Evolutionary conservation across 2,329 filamentous ascomycete genomes (phyloP), one percentile per base, ranked within the genome.

Genomic region (Ramularia endophylla): DNA sequence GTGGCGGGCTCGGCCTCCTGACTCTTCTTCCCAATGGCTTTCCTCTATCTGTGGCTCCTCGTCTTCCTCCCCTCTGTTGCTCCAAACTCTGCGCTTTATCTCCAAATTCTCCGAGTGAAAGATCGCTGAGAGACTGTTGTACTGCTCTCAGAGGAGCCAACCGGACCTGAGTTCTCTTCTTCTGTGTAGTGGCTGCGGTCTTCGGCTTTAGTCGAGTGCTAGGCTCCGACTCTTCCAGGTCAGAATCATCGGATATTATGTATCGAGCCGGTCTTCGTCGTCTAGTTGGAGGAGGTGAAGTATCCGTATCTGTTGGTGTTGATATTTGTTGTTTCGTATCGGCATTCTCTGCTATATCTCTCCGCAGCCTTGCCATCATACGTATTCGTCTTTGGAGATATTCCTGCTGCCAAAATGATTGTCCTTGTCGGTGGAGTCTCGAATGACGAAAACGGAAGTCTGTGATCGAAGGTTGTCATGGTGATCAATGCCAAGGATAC

Each of bases 241-340:
- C 42, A 27, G 43, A 49, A 19, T 46, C 43, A 32, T 50, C 43
- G 28, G 46, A 31, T 19, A 46, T 40, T 11, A 31, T 38, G 22
- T 36, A 33, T 40, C 37, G 34, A 18, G 27, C n/a, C 36, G 33
- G 25, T 37, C 30, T 27, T 36, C 28, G 34, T 35, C 38, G 13
- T 41, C 43, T 33, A 27, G 27, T 13, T 22, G 48, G 31, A 6
- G 22, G 22, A 6, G 22, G 22, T 25, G 22, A 25, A 11, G 22
- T 25, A 25, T 25, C 22, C 22, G 22, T 11, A 6, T 25, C 22
- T 6, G 6, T 25, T 25, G 6, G 22, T 11, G 11, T 11, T 25
- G n/a, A n/a, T n/a, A n/a, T n/a, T n/a, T n/a, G n/a, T n/a, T n/a
- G n/a, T n/a, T n/a, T n/a, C n/a, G n/a, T n/a, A n/a, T n/a, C n/a